Evolutionary conservation across 2,329 filamentous ascomycete genomes (phyloP), one percentile per base, ranked within the genome.

Genomic region (Nigrospora sphaerica): DNA sequence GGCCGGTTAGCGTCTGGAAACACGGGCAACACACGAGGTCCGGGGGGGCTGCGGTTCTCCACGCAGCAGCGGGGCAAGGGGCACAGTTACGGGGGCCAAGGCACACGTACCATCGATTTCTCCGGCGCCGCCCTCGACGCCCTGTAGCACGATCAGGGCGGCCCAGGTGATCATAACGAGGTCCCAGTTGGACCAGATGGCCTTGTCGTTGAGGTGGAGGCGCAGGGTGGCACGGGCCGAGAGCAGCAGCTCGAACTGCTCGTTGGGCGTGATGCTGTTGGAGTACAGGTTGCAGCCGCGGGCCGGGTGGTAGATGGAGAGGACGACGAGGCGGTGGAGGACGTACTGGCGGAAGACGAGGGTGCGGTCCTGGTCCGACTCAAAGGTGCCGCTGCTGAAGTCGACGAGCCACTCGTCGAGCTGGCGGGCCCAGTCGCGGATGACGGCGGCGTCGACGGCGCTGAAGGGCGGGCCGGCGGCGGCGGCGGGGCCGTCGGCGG

Each of bases 131-230:
- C 64, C 66, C 47, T 70, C 64, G 3, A 69, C 57, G 3, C 62
- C 68, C 48, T 70, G 67, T 1, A 71, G 52, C 2, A 71, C 66
- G n/a, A 71, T 66, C 10, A 71, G 53, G 2, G 68, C 67, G 6
- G 68, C 68, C 68, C 67, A 70, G 0, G 68, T 69, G 43, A 71
- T 71, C 52, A 71, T 66, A 17, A 70, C 62, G 1, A 71, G 54
- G 37, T 71, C 68, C 62, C 65, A 71, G 39, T 71, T 71, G 4
- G 66, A 62, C 68, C 68, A 71, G 46, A 71, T 71, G 1, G 64
- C 61, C 18, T 62, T 54, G 44, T 71, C 68, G n/a, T 64, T 57
- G 4, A 63, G 58, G 38, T 70, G 67, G 3, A 71, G 52, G 47
- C 63, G 65, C 16, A 71, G 53, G 0, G 68, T 64, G 1, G 67